phyloP scores from a whole-genome alignment of 1,284 basidiomycete species.

The Sutorius eximius region DNA sequence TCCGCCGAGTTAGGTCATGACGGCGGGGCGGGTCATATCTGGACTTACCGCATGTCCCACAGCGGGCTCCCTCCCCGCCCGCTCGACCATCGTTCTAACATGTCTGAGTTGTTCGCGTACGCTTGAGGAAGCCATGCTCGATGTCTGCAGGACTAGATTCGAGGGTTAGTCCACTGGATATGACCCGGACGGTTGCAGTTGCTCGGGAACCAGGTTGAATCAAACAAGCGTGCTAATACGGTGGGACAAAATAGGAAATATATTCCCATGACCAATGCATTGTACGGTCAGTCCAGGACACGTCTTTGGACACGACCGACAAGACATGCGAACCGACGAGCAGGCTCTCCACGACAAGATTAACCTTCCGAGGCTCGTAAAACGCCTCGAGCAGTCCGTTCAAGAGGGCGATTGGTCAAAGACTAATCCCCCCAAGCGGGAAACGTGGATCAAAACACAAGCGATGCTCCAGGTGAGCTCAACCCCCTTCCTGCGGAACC shows the following conservation, averaged over 20 bases:
- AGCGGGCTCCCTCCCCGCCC: constrained; percentile 20
- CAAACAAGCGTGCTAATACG: constrained; percentile 13
- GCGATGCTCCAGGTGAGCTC: constrained; percentile 55
- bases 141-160: background rate
- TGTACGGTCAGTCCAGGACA: background rate
- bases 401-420: constrained; percentile 50
- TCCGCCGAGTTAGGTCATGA: constrained; percentile 4
- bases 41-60: constrained; percentile 24
- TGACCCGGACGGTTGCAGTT: background rate
- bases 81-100: constrained; percentile 23
- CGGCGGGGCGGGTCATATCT: constrained; percentile 1
- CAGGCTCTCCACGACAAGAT: constrained; percentile 61
- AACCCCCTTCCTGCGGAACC: background rate
- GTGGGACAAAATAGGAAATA: constrained; percentile 22
- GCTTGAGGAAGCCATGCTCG: constrained; percentile 26
- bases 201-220: constrained; percentile 1
- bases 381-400: constrained; percentile 58
- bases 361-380: constrained; percentile 63
- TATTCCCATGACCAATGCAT: constrained; percentile 18
- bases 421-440: constrained; percentile 31
- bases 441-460: constrained; percentile 58
- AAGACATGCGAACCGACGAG: constrained; percentile 36
- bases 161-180: background rate
- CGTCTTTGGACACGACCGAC: background rate
- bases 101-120: constrained; percentile 18